Evolutionary conservation across 2,329 filamentous ascomycete species (phyloP), one percentile per base, ranked within the genome.

Genomic region (Epichloe uncinata): DNA sequence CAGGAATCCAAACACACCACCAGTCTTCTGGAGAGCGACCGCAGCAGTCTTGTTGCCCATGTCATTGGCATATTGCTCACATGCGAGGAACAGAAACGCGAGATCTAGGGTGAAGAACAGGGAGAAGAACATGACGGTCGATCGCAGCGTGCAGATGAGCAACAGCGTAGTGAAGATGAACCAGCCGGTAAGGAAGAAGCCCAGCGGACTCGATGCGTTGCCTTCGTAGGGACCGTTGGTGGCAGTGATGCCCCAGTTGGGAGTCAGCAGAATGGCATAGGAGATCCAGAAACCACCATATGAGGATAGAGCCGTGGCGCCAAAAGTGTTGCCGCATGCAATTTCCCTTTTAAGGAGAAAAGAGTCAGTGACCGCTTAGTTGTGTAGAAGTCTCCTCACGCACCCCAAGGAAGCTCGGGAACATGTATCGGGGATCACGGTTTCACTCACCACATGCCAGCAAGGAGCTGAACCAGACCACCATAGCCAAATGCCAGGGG

Each of bases 211-310:
- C 26, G 69, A 58, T 16, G 66, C 64, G 50, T 73, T 58, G 57
- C 69, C 57, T 5, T 56, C 57, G 57, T 81, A 81, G 3, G 72
- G 73, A 37, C 65, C 65, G 18, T 71, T 67, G 0, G 57, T 43
- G 33, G 63, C 65, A 8, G 71, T 64, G 51, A 87, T 81, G 45
- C 77, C 65, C 70, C 86, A 89, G 54, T 75, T 63, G 1, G 78
- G 85, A 2, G 84, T 87, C 54, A 85, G 67, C 48, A 90, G 73
- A 58, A 90, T 82, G 54, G 73, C 85, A 59, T 87, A 85, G 12
- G 77, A 73, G 60, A 91, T 78, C 87, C 87, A 91, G 75, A 91
- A 91, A 55, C 85, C 85, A 58, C 86, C 86, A 61, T 87, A 91
- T 0, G 85, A 90, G 9, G 84, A 86, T 51, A 91, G 70, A 18